Evolutionary conservation across 2,329 filamentous ascomycete species (phyloP).

Genomic region (Stachybotrys chartarum): DNA sequence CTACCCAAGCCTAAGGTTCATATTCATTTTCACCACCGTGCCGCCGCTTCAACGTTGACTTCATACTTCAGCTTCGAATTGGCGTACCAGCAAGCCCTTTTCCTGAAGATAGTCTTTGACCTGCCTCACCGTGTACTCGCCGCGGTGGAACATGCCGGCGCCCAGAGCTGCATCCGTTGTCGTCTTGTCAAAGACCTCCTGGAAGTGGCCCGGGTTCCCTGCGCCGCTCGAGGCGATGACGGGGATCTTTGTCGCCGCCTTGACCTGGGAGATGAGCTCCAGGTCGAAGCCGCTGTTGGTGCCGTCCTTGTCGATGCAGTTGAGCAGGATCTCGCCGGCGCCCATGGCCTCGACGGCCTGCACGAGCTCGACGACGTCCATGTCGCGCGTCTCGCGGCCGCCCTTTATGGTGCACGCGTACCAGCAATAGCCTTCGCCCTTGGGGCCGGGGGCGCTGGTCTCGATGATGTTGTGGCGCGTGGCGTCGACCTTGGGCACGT

Average conservation of each 20-base stretch:
- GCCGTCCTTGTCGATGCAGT: constrained; percentile 96
- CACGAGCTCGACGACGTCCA: constrained; percentile 84
- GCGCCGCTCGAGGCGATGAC: constrained; percentile 94
- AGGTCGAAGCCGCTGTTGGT: constrained; percentile 92
- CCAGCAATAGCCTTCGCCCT: constrained; percentile 81
- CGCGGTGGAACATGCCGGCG: constrained; percentile 95
- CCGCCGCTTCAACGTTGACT: not conserved
- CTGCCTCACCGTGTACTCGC: constrained; percentile 88
- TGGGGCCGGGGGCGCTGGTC: constrained; percentile 63
- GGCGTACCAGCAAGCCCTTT: constrained; percentile 70
- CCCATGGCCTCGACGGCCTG: constrained; percentile 94
- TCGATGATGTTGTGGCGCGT: constrained; percentile 65
- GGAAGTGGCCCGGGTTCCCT: constrained; percentile 80
- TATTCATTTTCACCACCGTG: no score
- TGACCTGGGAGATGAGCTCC: constrained; percentile 84
- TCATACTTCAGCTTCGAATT: constrained; percentile 56
- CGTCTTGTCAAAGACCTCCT: constrained; percentile 82
- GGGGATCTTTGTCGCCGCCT: constrained; percentile 78
- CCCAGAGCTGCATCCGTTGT: constrained; percentile 86
- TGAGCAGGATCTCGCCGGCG: constrained; percentile 86
- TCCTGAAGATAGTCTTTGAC: constrained; percentile 77
- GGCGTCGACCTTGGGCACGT: constrained; percentile 66
- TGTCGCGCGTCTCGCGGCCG: constrained; percentile 84
- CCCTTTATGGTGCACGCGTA: constrained; percentile 97
- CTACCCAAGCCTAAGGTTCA: not conserved